phyloP scores from a whole-genome alignment of 805 yeast species.

The Hanseniaspora guilliermondii region DNA sequence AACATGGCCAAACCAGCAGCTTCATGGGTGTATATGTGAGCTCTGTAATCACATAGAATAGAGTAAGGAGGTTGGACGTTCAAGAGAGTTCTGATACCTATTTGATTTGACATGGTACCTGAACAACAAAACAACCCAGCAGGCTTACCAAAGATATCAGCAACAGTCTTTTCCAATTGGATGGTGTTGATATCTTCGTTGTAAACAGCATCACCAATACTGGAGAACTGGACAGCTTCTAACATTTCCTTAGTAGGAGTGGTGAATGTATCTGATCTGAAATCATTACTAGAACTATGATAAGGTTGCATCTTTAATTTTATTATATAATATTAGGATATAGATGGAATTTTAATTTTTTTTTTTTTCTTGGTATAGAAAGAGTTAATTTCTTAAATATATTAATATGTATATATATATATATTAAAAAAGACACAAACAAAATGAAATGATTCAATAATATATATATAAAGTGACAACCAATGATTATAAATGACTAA shows the following conservation, averaged over 20 bases:
- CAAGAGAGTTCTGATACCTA: slow-evolving; percentile 65
- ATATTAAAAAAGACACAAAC: no score
- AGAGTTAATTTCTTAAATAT: background rate
- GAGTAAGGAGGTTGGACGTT: slow-evolving; percentile 69
- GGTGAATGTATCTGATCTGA: slow-evolving; percentile 75
- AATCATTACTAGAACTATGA: slow-evolving; percentile 29
- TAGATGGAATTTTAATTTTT: background rate
- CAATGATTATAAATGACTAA: no score
- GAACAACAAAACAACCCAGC: slow-evolving; percentile 75
- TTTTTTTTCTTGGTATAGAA: background rate
- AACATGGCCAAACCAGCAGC: slow-evolving; percentile 86
- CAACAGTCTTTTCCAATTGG: slow-evolving; percentile 50
- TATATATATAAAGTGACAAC: no score
- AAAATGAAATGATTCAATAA: no score
- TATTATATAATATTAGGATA: no score
- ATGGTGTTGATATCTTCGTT: slow-evolving; percentile 65
- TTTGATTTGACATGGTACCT: slow-evolving; percentile 84
- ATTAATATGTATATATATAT: no score
- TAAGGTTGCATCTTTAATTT: slow-evolving; percentile 14
- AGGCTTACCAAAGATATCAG: slow-evolving; percentile 61
- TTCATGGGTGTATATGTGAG: slow-evolving; percentile 73
- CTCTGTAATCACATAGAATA: slow-evolving; percentile 73
- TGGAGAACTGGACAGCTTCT: slow-evolving; percentile 41
- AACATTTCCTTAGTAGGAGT: slow-evolving; percentile 70
- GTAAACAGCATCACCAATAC: slow-evolving; percentile 83